Evolutionary conservation across 2,329 filamentous ascomycete species (phyloP), one percentile per base, ranked within the genome.

Genomic region (Alternaria arborescens): DNA sequence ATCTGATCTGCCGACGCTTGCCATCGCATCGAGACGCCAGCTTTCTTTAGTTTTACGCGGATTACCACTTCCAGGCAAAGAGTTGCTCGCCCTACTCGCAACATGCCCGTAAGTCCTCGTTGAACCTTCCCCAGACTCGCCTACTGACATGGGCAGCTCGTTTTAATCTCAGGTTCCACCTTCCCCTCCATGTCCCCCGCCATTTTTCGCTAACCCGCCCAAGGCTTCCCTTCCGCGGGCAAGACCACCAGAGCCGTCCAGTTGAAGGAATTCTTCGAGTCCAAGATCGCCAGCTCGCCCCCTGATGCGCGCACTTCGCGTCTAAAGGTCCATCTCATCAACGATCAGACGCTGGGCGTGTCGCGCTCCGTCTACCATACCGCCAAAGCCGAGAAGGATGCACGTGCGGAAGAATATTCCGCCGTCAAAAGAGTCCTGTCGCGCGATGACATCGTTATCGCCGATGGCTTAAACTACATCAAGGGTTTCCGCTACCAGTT

Each of bases 401-500:
- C 91, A 1, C 87, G 92, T 26, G 92, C 92, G 2, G 85, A 88
- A 42, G 83, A 92, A 56, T 92, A 91, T 76, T 92, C 86, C 61
- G 91, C 92, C 61, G 89, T 94, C 46, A 94, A 94, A 82, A 85
- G 92, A 43, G 85, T 89, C 50, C 83, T 96, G 30, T 88, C 86
- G 61, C 86, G 88, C 58, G 87, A 88, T 71, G 90, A 92, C 72
- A 88, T 96, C 59, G 91, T 95, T 53, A 87, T 96, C 47, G 86
- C 93, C 16, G 92, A 96, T 75, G 88, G 89, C 1, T 81, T 92
- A 61, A 95, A 95, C 79, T 96, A 95, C 79, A 96, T 96, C 81
- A 95, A 95, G 78, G 92, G 92, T 38, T 95, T 91, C 87, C 85
- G 92, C 50, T 96, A 96, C 77, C 92, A 96, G 82, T 82, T 96